Evolutionary conservation across 2,329 filamentous ascomycete genomes (phyloP), one percentile per base, ranked within the genome.

Genomic region (Xylaria sp.): DNA sequence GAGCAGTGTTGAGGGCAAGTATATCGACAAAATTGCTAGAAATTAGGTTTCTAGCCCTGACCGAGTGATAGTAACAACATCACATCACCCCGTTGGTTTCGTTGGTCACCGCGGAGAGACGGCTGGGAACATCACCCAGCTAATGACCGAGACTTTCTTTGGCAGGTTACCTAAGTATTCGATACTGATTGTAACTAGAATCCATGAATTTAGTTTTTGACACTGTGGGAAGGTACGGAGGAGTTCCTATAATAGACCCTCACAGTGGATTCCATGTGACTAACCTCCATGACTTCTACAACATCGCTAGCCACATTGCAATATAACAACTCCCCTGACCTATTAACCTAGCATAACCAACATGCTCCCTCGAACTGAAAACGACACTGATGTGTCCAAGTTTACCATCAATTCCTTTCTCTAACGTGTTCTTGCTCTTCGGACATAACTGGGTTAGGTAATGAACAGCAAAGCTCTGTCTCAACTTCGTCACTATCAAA

Each of bases 1-100:
- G 37, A 48, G 53, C 23, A 23, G 12, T 37, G 18, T 21, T 50
- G 35, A 18, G 51, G 51, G 23, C 27, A n/a, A 35, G 5, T 47
- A 60, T 29, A 10, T 47, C 25, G 50, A 66, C 42, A 57, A 44
- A 1, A 48, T 37, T 13, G 27, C 40, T 23, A 60, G 18, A 27
- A 23, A 5, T 42, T 9, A 10, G 23, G 48, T 44, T 44, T 25
- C 13, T 21, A 18, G 21, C 18, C 32, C 3, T 32, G 13, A 16
- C 42, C 37, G 35, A 18, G 25, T 66, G 63, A 62, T 37, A 37
- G n/a, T 59, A 9, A 27, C 47, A 23, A 37, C n/a, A 18, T 44
- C 53, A 42, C 48, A n/a, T n/a, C n/a, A n/a, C 13, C 23, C 55
- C 21, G 27, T 35, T 18, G 13, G 44, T 40, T 32, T 51, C 5